Evolutionary conservation across 805 yeast species (phyloP), one percentile per base, ranked within the genome.

Genomic region (Cyberlindnera japonica): DNA sequence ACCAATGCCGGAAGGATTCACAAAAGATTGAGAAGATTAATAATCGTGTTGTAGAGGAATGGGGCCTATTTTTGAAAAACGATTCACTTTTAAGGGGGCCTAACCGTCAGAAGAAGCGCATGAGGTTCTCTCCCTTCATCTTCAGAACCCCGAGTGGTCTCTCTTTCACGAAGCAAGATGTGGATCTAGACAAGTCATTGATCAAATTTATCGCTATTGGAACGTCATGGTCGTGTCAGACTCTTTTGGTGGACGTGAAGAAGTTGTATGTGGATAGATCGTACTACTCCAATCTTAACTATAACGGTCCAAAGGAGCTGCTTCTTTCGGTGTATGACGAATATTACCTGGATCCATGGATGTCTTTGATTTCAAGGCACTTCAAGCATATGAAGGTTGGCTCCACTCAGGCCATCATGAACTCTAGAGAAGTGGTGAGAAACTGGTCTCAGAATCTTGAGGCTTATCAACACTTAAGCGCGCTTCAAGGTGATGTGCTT

Each of bases 171-270:
- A 51, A 43, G 27, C 50, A 50, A 20, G 4, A 29, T 4, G 58
- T 53, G 16, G 51, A 53, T 30, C 28, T 57, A 6, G 50, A 46
- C 3, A 40, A 33, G 13, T 30, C 53, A 2, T 27, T 51, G 2
- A 9, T 44, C 2, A 30, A 38, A 6, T 48, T 48, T 22, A 40
- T 51, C 13, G 58, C 59, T 3, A 47, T 57, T 28, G 59, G 59
- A 0, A 28, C 41, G 16, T 25, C 29, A 2, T 57, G 61, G 61
- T 52, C 59, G 1, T 57, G 58, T 34, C 61, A 57, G 38, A 57
- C 61, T 0, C 19, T 57, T 3, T 22, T 38, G 3, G 45, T 55
- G n/a, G 51, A 55, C 37, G 18, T 48, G 12, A 43, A 41, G 31
- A 46, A 49, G 14, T 30, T 57, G 9, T 57, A 38, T 31, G 8